These are phyloP conservation scores for Arthrobotrys conoides DNA, from an alignment of 2,329 filamentous ascomycete genomes.

Conservation along the genomic window DNA sequence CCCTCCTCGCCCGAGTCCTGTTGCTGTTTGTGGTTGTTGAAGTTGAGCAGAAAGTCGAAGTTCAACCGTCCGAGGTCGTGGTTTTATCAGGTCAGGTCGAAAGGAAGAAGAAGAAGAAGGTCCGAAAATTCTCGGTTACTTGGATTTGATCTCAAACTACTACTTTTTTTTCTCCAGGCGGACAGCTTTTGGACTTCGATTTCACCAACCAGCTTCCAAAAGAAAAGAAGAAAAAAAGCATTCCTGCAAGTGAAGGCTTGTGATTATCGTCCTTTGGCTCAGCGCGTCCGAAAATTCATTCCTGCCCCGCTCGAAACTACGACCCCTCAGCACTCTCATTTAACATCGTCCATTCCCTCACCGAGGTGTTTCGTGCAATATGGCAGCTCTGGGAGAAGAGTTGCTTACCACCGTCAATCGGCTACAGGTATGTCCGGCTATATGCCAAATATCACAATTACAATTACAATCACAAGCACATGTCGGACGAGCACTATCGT, in stretches of 20 bases:
- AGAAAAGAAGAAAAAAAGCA: slow-evolving; percentile 37
- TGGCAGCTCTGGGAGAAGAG: slow-evolving; percentile 97
- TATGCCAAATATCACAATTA: slow-evolving; percentile 39
- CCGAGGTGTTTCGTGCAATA: slow-evolving; percentile 68
- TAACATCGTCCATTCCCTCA: slow-evolving; percentile 58
- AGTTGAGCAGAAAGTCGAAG: background rate
- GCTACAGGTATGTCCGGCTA: slow-evolving; percentile 75
- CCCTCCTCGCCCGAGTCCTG: slow-evolving; percentile 7
- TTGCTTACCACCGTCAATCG: slow-evolving; percentile 96
- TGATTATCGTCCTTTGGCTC: slow-evolving; percentile 22
- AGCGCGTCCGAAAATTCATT: slow-evolving; percentile 28
- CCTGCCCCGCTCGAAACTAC: slow-evolving; percentile 17
- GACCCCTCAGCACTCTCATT: slow-evolving; percentile 26
- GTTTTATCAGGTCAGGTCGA: slow-evolving; percentile 32
- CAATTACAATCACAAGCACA: background rate
- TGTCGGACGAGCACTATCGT: slow-evolving; percentile 47
- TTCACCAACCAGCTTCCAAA: slow-evolving; percentile 26
- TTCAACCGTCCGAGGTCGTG: slow-evolving; percentile 13
- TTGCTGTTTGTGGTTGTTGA: slow-evolving; percentile 25
- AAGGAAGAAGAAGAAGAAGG: slow-evolving; percentile 38
- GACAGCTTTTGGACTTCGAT: slow-evolving; percentile 30
- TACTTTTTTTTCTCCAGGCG: slow-evolving; percentile 45
- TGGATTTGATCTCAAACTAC: slow-evolving; percentile 33
- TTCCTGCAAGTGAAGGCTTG: slow-evolving; percentile 26
- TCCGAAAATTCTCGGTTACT: slow-evolving; percentile 53